A percentile compares a stretch with the other conserved stretches of the same genome.
Evolutionary conservation across 2,329 filamentous ascomycete genomes (phyloP).

Genomic region (Truncatella angustata): DNA sequence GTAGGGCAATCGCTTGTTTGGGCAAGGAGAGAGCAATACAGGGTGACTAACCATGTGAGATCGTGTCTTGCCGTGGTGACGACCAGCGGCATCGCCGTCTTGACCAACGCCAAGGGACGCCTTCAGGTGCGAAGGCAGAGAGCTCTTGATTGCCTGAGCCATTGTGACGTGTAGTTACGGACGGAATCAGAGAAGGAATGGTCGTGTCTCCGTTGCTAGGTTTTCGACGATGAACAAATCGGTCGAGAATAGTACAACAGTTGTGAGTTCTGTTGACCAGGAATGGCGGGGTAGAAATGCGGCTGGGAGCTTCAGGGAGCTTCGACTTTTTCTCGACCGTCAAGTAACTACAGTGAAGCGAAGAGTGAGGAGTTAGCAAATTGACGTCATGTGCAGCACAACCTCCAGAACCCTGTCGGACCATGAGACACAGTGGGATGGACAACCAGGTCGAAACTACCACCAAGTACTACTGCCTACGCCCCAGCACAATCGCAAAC

Average conservation of each 20-base stretch:
- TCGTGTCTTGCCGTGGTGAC: constrained; percentile 81
- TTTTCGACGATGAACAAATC: neutral
- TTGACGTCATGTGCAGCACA: constrained; percentile 8
- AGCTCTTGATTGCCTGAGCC: constrained; percentile 69
- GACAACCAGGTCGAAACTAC: too few species aligned
- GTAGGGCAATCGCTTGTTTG: neutral
- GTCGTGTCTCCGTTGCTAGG: neutral
- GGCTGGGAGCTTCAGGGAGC: constrained; percentile 5
- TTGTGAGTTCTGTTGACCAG: constrained; percentile 1
- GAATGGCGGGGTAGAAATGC: constrained; percentile 2
- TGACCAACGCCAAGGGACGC: constrained; percentile 29
- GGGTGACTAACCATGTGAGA: constrained; percentile 73
- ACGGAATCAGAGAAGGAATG: too few species aligned
- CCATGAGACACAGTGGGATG: neutral
- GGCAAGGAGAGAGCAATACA: neutral
- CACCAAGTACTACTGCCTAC: too few species aligned
- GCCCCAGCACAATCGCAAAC: neutral
- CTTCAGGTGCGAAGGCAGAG: constrained; percentile 83
- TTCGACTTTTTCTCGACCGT: constrained; percentile 12
- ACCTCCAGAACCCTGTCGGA: constrained; percentile 7
- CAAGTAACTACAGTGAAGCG: too few species aligned
- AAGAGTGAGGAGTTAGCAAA: constrained; percentile 5
- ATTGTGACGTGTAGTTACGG: too few species aligned
- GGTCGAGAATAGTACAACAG: constrained; percentile 3
- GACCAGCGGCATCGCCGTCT: constrained; percentile 52